phyloP scores from a whole-genome alignment of 2,329 filamentous ascomycete genomes.

The Aureobasidium uvarum region DNA sequence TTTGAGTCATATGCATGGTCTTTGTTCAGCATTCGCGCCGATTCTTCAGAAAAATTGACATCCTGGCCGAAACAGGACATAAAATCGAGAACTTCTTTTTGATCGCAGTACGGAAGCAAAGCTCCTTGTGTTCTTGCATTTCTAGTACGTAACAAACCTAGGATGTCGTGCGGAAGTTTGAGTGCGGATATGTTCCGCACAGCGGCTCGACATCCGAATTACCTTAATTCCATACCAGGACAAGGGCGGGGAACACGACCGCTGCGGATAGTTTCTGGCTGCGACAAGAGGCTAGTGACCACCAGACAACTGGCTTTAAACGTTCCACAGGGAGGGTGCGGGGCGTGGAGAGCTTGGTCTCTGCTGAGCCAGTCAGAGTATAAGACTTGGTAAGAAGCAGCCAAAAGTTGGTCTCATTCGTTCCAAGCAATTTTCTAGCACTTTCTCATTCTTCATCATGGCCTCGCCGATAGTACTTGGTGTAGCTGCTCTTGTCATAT shows the following conservation, averaged over 20 bases:
- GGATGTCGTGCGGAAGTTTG: no score
- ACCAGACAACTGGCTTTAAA: slow-evolving; percentile 5
- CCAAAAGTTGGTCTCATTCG: background rate
- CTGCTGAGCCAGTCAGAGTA: slow-evolving; percentile 15
- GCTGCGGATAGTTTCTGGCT: background rate
- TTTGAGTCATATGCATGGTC: background rate
- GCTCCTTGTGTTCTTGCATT: background rate
- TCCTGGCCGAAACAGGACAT: no score
- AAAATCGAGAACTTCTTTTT: background rate
- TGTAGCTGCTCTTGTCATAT: slow-evolving; percentile 44
- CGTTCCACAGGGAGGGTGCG: background rate
- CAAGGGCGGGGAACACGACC: slow-evolving; percentile 7
- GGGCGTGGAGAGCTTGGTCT: slow-evolving; percentile 6
- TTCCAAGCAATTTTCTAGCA: background rate
- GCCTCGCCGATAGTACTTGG: slow-evolving; percentile 43
- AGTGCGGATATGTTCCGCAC: background rate
- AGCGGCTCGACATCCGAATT: slow-evolving; percentile 4
- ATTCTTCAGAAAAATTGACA: background rate
- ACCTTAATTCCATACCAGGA: background rate
- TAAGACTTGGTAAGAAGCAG: slow-evolving; percentile 23
- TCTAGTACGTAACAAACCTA: background rate
- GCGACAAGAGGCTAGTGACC: background rate
- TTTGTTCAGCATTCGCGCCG: background rate
- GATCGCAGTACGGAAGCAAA: background rate
- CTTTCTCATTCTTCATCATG: slow-evolving; percentile 20